Evolutionary conservation across 345 rosid genomes (phyloP).

Genomic region (Theobroma cacao): DNA sequence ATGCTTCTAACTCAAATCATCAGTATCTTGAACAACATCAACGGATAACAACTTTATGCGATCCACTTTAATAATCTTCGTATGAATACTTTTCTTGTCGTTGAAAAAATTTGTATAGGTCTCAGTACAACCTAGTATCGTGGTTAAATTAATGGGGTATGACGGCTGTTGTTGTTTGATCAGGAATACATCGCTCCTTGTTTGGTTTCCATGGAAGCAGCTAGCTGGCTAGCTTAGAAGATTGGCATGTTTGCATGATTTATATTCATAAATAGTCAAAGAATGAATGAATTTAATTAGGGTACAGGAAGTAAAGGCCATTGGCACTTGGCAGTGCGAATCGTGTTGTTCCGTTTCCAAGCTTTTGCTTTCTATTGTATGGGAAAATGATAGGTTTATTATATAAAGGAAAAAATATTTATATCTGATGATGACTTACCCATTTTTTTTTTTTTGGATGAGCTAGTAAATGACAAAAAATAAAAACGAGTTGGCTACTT

Average conservation of each 20-base stretch:
- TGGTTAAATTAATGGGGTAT: too few species aligned
- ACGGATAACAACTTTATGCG: neutral
- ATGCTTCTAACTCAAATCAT: conserved; percentile 3
- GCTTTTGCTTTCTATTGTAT: conserved; percentile 14
- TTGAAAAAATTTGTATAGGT: too few species aligned
- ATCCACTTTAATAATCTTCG: too few species aligned
- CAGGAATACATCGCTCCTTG: too few species aligned
- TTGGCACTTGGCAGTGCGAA: neutral
- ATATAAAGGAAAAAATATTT: neutral
- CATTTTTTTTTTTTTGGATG: conserved; percentile 17
- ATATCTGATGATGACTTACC: neutral
- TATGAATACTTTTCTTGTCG: too few species aligned
- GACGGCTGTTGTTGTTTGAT: too few species aligned
- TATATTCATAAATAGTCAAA: too few species aligned
- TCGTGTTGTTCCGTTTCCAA: neutral
- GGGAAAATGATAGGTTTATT: conserved; percentile 11
- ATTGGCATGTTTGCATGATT: too few species aligned
- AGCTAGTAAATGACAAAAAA: conserved; percentile 15
- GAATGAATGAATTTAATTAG: too few species aligned
- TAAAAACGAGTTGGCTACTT: neutral
- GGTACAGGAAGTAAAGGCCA: neutral
- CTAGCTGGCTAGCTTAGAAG: too few species aligned
- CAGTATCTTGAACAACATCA: conserved; percentile 6
- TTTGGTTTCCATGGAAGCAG: too few species aligned
- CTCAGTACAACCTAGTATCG: too few species aligned